Percentiles rank a stretch among this genome's conserved stretches.
Evolutionary conservation across 2,329 filamentous ascomycete genomes (phyloP).

Genomic region (Colletotrichum filicis): DNA sequence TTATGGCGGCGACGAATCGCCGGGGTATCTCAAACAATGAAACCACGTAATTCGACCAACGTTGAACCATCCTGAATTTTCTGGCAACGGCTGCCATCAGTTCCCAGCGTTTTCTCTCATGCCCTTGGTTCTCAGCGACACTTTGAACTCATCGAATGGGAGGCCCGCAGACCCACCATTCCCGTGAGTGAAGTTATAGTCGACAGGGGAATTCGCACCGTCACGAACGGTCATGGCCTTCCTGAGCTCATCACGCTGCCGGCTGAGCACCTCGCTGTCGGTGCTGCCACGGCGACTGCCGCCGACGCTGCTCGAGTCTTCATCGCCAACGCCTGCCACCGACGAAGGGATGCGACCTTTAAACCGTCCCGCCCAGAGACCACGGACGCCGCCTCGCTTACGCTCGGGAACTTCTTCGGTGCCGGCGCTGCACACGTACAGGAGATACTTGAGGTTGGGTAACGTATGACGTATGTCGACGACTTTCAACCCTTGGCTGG

Average conservation of each 20-base stretch:
- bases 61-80: not conserved
- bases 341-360: constrained; percentile 44
- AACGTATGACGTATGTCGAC: constrained; percentile 92
- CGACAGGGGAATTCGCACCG: constrained; percentile 35
- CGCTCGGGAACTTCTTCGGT: constrained; percentile 70
- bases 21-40: constrained; percentile 32
- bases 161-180: constrained; percentile 40
- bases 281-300: constrained; percentile 55
- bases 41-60: constrained; percentile 18
- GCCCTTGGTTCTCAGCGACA: constrained; percentile 67
- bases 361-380: constrained; percentile 63
- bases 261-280: constrained; percentile 54
- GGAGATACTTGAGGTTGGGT: constrained; percentile 91
- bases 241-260: constrained; percentile 54
- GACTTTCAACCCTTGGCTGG: constrained; percentile 77
- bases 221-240: constrained; percentile 44
- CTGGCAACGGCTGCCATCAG: constrained; percentile 2
- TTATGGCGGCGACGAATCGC: constrained; percentile 8
- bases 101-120: constrained; percentile 57
- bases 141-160: constrained; percentile 60
- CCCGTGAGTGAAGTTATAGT: not conserved
- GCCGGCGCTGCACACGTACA: constrained; percentile 90
- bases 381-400: constrained; percentile 70
- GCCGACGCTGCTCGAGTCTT: constrained; percentile 51
- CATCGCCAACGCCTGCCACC: constrained; percentile 41